Percentiles rank a stretch among this genome's conserved stretches.
Conservation (phyloP, 495 filamentous ascomycete species). For the Xylaria curta region DNA sequence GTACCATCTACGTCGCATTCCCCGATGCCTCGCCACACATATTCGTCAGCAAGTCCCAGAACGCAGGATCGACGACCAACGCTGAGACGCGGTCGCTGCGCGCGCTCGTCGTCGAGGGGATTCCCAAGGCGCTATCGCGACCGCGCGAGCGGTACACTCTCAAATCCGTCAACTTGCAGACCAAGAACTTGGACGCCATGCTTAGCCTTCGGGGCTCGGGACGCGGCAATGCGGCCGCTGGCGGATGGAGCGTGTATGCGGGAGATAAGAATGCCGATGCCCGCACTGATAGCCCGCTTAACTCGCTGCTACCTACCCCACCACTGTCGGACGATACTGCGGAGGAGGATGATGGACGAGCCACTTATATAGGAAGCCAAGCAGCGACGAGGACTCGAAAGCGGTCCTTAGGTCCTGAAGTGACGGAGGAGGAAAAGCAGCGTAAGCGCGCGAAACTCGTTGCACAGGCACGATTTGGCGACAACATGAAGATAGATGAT, state of each 20-base stretch:
- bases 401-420: conserved; percentile 35
- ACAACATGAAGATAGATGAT: conserved; percentile 54
- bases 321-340: conserved; percentile 39
- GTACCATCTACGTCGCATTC: conserved; percentile 77
- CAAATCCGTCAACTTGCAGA: conserved; percentile 67
- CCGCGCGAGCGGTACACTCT: conserved; percentile 72
- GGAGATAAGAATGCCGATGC: conserved; percentile 55
- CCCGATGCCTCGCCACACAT: conserved; percentile 77
- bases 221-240: conserved; percentile 69
- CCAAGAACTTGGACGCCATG: conserved; percentile 71
- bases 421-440: conserved; percentile 43
- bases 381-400: conserved; percentile 20
- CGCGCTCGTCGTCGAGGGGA: conserved; percentile 71
- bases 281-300: conserved; percentile 63
- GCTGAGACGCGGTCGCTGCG: conserved; percentile 69
- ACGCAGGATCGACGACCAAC: conserved; percentile 39
- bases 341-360: conserved; percentile 36
- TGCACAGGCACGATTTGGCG: conserved; percentile 64
- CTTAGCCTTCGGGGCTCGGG: conserved; percentile 69
- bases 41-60: conserved; percentile 66
- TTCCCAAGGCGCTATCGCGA: conserved; percentile 78
- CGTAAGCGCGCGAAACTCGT: conserved; percentile 53
- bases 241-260: conserved; percentile 80
- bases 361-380: neutral
- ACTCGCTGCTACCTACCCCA: conserved; percentile 52